phyloP scores from a whole-genome alignment of 345 rosid genomes.

The Citrus hindsii region DNA sequence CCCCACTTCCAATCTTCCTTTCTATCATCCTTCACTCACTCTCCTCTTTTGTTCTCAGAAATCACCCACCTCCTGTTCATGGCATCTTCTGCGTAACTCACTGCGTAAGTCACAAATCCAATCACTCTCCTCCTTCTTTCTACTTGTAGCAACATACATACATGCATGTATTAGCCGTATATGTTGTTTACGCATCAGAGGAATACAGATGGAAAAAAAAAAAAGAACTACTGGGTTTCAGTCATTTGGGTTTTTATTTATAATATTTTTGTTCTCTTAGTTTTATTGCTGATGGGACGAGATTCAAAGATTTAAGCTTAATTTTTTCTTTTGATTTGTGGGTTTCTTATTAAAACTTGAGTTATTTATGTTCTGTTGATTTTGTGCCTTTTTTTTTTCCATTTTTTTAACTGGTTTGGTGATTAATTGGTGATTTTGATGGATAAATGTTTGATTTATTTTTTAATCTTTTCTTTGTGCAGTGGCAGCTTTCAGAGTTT shows the following conservation, averaged over 20 bases:
- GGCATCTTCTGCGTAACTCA: constrained; percentile 21
- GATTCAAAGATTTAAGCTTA: not conserved
- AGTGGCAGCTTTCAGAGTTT: constrained; percentile 20
- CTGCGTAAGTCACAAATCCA: constrained; percentile 45
- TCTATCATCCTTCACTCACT: constrained; percentile 11
- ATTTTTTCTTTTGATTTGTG: not conserved
- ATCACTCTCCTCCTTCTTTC: constrained; percentile 5
- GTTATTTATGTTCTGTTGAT: not conserved
- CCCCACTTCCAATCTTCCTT: constrained; percentile 7
- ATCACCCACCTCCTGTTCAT: constrained; percentile 18
- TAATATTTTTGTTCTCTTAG: not conserved
- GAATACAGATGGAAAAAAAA: not conserved
- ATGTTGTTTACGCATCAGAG: not conserved
- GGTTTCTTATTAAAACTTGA: not conserved
- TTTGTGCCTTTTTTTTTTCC: not conserved
- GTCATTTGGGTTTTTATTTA: not conserved
- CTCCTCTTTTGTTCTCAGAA: not conserved
- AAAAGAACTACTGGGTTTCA: not conserved
- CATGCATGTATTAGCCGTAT: not conserved
- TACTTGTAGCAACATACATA: not conserved
- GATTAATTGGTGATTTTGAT: not conserved
- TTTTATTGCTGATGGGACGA: not conserved
- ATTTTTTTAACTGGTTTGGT: not conserved
- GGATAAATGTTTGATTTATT: constrained; percentile 10
- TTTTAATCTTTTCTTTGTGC: constrained; percentile 25